Evolutionary conservation across 2,329 filamentous ascomycete genomes (phyloP), one percentile per base, ranked within the genome.

Genomic region (Bipolaris victoriae): DNA sequence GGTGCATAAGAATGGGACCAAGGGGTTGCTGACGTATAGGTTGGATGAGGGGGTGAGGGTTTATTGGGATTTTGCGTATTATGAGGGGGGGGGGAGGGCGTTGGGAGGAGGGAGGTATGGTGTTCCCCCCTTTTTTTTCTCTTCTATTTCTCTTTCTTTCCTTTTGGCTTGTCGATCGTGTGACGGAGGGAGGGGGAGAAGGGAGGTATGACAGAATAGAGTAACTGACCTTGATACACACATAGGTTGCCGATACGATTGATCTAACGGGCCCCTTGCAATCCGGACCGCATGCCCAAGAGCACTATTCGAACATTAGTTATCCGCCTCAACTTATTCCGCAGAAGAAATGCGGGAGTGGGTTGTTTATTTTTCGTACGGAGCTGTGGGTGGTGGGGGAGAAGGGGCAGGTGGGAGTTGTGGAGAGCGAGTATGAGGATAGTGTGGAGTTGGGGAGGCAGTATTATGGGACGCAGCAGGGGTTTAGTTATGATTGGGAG

Each of bases 1-100:
- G 29, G 35, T 67, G 52, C 63, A 66, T 35, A 67, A 67, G 60
- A 66, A 66, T 54, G 65, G 59, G 4, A 64, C 65, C 1, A 58
- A 35, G 40, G 50, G 60, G 1, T 33, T 61, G n/a, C 43, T 52
- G 22, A 62, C 48, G 7, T 64, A 66, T 37, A 40, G 64, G 11
- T 36, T 67, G 1, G 63, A 66, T 5, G 59, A 58, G 37, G 59
- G 57, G 7, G 63, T 66, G 7, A 40, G 40, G 10, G 59, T 55
- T 1, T 55, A 46, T 15, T 66, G 62, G 58, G 56, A 63, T 50
- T 58, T 63, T 43, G 55, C 58, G 3, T 66, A 66, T 37, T 57
- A 50, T 20, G 41, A 49, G 29, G 61, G 48, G 11, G 44, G 60
- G 9, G 59, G 37, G 6, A 16, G 16, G 16, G 16, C 16, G 18